Percentiles rank a stretch among this genome's conserved stretches.
Evolutionary conservation across 805 yeast genomes (phyloP).

Genomic region (Saitoella complicata): DNA sequence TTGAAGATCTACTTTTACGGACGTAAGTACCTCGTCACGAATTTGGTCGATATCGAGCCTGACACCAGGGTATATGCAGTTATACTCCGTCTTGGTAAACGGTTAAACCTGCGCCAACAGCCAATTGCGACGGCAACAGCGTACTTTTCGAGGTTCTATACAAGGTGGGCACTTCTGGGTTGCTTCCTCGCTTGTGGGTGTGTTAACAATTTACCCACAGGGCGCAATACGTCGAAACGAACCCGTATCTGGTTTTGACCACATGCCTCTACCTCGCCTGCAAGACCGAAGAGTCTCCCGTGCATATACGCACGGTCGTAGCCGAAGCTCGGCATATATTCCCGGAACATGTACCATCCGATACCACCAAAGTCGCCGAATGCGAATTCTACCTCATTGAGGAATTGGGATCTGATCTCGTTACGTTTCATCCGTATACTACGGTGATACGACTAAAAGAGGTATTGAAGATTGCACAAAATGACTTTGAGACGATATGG

Average conservation of each 20-base stretch:
- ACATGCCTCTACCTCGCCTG: conserved; percentile 80
- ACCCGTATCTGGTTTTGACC: conserved; percentile 63
- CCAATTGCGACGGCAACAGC: conserved; percentile 82
- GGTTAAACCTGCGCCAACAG: conserved; percentile 62
- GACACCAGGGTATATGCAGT: conserved; percentile 16
- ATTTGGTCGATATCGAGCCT: conserved; percentile 1
- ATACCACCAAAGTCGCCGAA: conserved; percentile 80
- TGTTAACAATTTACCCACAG: not conserved
- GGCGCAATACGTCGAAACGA: conserved; percentile 36
- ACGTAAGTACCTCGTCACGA: not conserved
- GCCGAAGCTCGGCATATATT: conserved; percentile 76
- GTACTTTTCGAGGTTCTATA: conserved; percentile 61
- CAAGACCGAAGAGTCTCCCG: conserved; percentile 91
- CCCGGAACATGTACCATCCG: conserved; percentile 92
- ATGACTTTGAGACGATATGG: conserved; percentile 53
- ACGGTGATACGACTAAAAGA: conserved; percentile 20
- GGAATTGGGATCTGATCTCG: conserved; percentile 38
- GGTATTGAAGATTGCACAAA: conserved; percentile 29
- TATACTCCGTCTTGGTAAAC: conserved; percentile 59
- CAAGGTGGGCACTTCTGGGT: conserved; percentile 49
- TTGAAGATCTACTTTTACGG: conserved; percentile 68
- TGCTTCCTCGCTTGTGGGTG: too few species aligned
- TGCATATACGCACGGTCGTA: conserved; percentile 69
- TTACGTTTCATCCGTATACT: conserved; percentile 28
- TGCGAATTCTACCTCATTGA: conserved; percentile 88